Evolutionary conservation across 2,329 filamentous ascomycete genomes (phyloP).

Genomic region (Pleoardoris graminearum): DNA sequence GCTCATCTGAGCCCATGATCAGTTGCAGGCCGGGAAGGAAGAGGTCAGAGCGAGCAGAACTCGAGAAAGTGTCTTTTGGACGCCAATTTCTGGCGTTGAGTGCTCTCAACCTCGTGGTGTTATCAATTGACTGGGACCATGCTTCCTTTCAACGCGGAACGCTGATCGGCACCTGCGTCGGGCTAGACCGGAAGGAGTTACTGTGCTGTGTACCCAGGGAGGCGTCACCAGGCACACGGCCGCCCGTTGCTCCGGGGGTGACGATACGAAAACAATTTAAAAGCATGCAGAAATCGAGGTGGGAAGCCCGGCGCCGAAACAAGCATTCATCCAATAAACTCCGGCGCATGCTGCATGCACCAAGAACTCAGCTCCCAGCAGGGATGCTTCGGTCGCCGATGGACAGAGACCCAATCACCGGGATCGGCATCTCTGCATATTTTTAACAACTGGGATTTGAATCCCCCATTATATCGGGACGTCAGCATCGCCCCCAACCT

Average conservation of each 20-base stretch:
- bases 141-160: too few species aligned
- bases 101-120: too few species aligned
- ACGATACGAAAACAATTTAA: neutral
- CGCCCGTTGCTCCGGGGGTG: neutral
- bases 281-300: neutral
- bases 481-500: neutral
- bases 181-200: neutral
- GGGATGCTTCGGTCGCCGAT: neutral
- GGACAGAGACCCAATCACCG: neutral
- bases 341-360: neutral
- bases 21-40: too few species aligned
- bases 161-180: neutral
- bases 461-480: neutral
- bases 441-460: neutral
- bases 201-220: neutral
- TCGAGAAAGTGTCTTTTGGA: too few species aligned
- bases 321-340: neutral
- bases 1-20: too few species aligned
- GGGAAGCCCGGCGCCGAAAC: neutral
- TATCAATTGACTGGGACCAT: too few species aligned
- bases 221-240: neutral
- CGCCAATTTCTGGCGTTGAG: too few species aligned
- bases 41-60: too few species aligned
- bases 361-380: neutral
- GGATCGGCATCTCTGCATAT: neutral